Conservation (phyloP, 2,329 filamentous ascomycete species). For the Tolypocladium guangdongense region DNA sequence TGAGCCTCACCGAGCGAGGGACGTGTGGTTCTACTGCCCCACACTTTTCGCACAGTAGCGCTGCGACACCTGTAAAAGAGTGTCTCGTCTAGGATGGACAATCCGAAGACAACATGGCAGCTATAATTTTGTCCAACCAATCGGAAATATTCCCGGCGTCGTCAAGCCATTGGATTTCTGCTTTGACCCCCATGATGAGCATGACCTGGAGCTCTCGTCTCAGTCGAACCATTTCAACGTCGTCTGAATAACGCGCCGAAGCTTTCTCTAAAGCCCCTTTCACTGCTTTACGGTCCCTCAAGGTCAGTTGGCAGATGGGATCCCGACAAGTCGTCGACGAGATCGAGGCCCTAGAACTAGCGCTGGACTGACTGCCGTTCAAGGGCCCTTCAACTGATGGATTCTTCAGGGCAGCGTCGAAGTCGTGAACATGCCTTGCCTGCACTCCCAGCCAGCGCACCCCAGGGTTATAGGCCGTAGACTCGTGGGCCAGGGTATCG, state of each 20-base stretch:
- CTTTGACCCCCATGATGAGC: constrained; percentile 64
- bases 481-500: constrained; percentile 49
- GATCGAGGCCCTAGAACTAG: constrained; percentile 6
- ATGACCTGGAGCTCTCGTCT: constrained; percentile 56
- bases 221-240: constrained; percentile 26
- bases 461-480: constrained; percentile 32
- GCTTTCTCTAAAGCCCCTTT: constrained; percentile 37
- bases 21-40: constrained; percentile 23
- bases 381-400: neutral
- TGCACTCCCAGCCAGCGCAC: constrained; percentile 56
- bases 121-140: constrained; percentile 39
- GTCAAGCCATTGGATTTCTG: constrained; percentile 65
- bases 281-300: constrained; percentile 48
- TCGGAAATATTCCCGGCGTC: constrained; percentile 35
- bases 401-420: neutral
- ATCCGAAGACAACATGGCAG: neutral
- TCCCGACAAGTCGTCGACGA: constrained; percentile 16
- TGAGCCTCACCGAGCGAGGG: constrained; percentile 19
- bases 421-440: constrained; percentile 26
- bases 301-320: constrained; percentile 30
- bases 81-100: too few species aligned
- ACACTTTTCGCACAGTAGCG: constrained; percentile 24
- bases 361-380: constrained; percentile 3
- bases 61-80: too few species aligned
- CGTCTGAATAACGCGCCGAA: constrained; percentile 12